Conservation (phyloP, 2,329 filamentous ascomycete genomes). For the Hypoxylon rubiginosum region DNA sequence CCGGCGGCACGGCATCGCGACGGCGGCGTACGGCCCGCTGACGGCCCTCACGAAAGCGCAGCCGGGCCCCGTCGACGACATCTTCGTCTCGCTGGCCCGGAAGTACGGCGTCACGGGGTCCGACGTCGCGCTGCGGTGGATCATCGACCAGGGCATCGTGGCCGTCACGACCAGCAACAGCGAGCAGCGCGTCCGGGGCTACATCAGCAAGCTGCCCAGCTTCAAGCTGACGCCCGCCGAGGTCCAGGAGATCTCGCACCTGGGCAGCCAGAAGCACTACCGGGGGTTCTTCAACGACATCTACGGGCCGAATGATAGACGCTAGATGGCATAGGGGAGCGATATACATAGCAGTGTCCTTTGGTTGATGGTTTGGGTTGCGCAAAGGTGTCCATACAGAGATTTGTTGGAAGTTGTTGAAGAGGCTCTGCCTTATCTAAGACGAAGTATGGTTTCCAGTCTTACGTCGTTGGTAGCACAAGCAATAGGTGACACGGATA, state of each 20-base stretch:
- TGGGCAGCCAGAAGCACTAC: constrained; percentile 72
- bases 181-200: constrained; percentile 69
- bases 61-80: constrained; percentile 66
- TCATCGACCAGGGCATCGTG: constrained; percentile 70
- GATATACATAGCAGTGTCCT: too few species aligned
- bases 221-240: constrained; percentile 73
- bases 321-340: constrained; percentile 48
- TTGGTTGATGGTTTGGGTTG: constrained; percentile 1
- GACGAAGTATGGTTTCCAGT: not conserved
- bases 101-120: constrained; percentile 71
- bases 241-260: constrained; percentile 66
- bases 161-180: constrained; percentile 72
- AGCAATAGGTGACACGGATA: not conserved
- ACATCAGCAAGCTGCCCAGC: constrained; percentile 61
- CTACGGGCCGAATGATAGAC: constrained; percentile 66
- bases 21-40: constrained; percentile 69
- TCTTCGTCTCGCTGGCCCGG: constrained; percentile 64
- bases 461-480: not conserved
- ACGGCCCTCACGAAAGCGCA: constrained; percentile 59
- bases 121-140: constrained; percentile 71
- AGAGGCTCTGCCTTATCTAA: not conserved
- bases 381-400: not conserved
- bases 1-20: constrained; percentile 68
- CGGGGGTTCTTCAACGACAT: constrained; percentile 69
- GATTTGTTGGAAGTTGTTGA: not conserved